These are phyloP conservation scores for Epichloe typhina DNA, from an alignment of 2,329 filamentous ascomycete species.

Conservation along the genomic window DNA sequence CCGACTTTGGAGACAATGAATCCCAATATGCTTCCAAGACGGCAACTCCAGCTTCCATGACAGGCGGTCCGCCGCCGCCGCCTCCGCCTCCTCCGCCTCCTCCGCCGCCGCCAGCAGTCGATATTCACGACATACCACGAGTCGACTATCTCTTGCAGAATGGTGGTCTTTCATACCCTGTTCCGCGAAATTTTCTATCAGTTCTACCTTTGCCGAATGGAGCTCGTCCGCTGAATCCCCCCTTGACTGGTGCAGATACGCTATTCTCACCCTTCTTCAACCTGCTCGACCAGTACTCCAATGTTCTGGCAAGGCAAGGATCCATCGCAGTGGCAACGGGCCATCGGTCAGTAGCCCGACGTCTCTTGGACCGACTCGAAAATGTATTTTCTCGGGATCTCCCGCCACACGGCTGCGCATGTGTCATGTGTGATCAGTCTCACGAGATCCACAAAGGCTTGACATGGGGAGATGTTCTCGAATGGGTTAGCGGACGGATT, in stretches of 20 bases:
- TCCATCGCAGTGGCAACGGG: slow-evolving; percentile 92
- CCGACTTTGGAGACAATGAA: slow-evolving; percentile 22
- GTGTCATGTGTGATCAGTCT: slow-evolving; percentile 62
- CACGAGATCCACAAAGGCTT: slow-evolving; percentile 56
- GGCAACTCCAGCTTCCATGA: slow-evolving; percentile 22
- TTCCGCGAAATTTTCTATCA: slow-evolving; percentile 62
- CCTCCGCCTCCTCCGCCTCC: slow-evolving; percentile 32
- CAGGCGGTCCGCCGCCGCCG: slow-evolving; percentile 17
- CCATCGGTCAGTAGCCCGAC: slow-evolving; percentile 84
- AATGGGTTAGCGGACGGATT: slow-evolving; percentile 78
- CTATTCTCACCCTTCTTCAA: slow-evolving; percentile 75
- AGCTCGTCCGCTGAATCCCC: slow-evolving; percentile 49
- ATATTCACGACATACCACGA: slow-evolving; percentile 57
- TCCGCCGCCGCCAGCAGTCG: slow-evolving; percentile 62
- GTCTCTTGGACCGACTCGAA: slow-evolving; percentile 78
- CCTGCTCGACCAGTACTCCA: slow-evolving; percentile 73
- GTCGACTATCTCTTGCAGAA: slow-evolving; percentile 90
- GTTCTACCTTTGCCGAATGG: slow-evolving; percentile 45
- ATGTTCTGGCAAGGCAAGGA: slow-evolving; percentile 69
- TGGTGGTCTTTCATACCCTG: slow-evolving; percentile 60
- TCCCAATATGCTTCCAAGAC: slow-evolving; percentile 22
- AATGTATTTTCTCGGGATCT: slow-evolving; percentile 91
- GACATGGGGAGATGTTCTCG: slow-evolving; percentile 91
- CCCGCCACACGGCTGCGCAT: slow-evolving; percentile 71
- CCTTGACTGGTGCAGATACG: slow-evolving; percentile 53